Evolutionary conservation across 306 rosid genomes (phyloP), one percentile per base, ranked within the genome.

Genomic region (Prunus armeniaca): DNA sequence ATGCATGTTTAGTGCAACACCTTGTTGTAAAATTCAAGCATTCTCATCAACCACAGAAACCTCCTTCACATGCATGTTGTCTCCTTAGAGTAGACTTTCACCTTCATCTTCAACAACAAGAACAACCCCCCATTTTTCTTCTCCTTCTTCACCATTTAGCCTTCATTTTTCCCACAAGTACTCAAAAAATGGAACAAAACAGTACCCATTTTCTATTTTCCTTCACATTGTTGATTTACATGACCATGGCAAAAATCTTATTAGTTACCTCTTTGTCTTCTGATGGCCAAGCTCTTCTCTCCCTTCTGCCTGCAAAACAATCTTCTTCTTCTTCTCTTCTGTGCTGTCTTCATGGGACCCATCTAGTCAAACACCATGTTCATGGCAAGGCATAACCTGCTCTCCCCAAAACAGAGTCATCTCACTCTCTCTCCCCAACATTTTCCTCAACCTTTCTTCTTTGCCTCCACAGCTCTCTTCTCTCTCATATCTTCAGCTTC

Each of bases 381-480:
- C 96, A 71, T 96, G 99, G 99, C 79, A 81, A 30, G 99, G 98
- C 18, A 76, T 96, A 34, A 85, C 94, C 27, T 96, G 99, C 69
- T 92, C 97, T 17, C 93, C 98, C 20, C 97, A 90, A 76, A 83
- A 83, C 69, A 89, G 97, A 84, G 98, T 96, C 34, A 96, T 91
- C 73, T 92, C 97, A 1, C 83, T 92, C 25, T 88, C 91, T 76
- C 85, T 96, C 8, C 98, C 98, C 9, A 88, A 92, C 55, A 80
- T 85, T 67, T 92, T 91, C 68, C 92, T 92, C 51, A 92, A 96
- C 67, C 86, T 96, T 45, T 88, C 99, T 12, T 86, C 80, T 74
- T 51, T 96, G 15, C 97, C 98, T 54, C 76, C 90, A 19, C 89
- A 81, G 78, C 90, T 92, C 8, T 91, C 96, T 3, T 89, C 93